Percentiles rank a stretch among this genome's conserved stretches.
Evolutionary conservation across 2,329 filamentous ascomycete species (phyloP).

Genomic region (Penicillium sp.): DNA sequence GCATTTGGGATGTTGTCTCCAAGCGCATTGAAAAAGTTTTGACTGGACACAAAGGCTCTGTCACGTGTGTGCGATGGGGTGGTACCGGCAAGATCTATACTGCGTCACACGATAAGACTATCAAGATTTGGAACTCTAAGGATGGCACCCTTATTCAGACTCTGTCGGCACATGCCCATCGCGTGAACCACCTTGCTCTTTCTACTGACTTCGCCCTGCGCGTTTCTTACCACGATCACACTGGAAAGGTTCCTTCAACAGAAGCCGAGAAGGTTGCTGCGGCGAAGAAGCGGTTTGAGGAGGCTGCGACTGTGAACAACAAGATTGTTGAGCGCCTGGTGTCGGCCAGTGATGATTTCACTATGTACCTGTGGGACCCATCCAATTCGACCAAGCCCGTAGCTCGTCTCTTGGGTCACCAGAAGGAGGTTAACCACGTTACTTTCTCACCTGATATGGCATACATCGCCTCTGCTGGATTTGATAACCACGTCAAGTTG

Average conservation of each 20-base stretch:
- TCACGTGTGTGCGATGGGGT: slow-evolving; percentile 92
- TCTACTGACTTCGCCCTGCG: slow-evolving; percentile 89
- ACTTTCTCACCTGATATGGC: slow-evolving; percentile 88
- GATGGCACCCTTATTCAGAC: slow-evolving; percentile 79
- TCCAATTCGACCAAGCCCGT: slow-evolving; percentile 76
- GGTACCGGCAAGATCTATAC: slow-evolving; percentile 84
- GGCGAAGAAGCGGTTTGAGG: slow-evolving; percentile 80
- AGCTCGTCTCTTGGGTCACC: slow-evolving; percentile 85
- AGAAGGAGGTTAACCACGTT: slow-evolving; percentile 96
- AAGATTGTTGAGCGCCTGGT: slow-evolving; percentile 80
- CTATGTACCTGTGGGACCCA: slow-evolving; percentile 94
- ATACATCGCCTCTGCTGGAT: slow-evolving; percentile 83
- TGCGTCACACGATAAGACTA: slow-evolving; percentile 84
- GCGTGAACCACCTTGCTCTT: slow-evolving; percentile 92
- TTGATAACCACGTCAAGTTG: slow-evolving; percentile 92
- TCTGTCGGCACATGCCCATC: slow-evolving; percentile 80
- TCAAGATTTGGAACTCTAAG: slow-evolving; percentile 84
- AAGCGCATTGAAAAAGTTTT: slow-evolving; percentile 78
- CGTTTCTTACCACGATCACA: slow-evolving; percentile 84
- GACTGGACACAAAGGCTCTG: slow-evolving; percentile 82
- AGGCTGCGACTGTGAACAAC: slow-evolving; percentile 74
- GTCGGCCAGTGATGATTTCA: slow-evolving; percentile 92
- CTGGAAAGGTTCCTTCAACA: slow-evolving; percentile 65
- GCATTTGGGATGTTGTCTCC: slow-evolving; percentile 81
- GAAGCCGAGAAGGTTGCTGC: slow-evolving; percentile 71